These are phyloP conservation scores for Elsinoe batatas DNA, from an alignment of 2,329 filamentous ascomycete genomes.

Conservation along the genomic window DNA sequence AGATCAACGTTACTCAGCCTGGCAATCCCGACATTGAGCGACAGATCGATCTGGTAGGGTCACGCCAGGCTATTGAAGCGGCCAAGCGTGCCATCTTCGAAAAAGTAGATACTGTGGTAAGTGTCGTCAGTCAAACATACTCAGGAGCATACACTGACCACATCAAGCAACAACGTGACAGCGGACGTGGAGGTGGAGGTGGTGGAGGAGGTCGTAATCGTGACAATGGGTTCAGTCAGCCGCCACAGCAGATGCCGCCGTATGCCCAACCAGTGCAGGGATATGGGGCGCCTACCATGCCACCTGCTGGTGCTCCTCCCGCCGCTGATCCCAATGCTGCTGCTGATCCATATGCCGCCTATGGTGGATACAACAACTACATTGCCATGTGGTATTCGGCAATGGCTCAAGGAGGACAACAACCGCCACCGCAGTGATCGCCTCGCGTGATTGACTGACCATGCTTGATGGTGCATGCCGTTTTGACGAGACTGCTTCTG, in stretches of 20 bases:
- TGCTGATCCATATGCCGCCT: conserved; percentile 56
- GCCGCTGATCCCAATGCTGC: conserved; percentile 40
- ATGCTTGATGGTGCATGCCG: conserved; percentile 1
- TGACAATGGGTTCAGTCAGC: conserved; percentile 23
- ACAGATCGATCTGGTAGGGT: conserved; percentile 77
- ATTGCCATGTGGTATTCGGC: conserved; percentile 73
- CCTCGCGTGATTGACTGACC: conserved; percentile 9
- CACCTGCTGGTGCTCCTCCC: conserved; percentile 15
- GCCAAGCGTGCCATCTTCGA: conserved; percentile 82
- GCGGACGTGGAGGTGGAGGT: conserved; percentile 15
- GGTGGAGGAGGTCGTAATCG: conserved; percentile 23
- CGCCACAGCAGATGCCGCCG: conserved; percentile 33
- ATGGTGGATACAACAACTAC: conserved; percentile 76
- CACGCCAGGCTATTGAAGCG: conserved; percentile 62
- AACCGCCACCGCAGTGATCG: conserved; percentile 14
- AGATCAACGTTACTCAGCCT: conserved; percentile 85
- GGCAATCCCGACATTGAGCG: conserved; percentile 70
- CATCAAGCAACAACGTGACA: conserved; percentile 17
- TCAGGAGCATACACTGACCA: not conserved
- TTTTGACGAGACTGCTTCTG: not conserved
- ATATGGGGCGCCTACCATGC: conserved; percentile 18
- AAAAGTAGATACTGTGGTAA: conserved; percentile 70
- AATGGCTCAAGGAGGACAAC: conserved; percentile 32
- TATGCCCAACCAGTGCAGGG: conserved; percentile 15
- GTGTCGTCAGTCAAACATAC: not conserved